Conservation (phyloP, 441 rosid species). For the Omphalea diandra region DNA sequence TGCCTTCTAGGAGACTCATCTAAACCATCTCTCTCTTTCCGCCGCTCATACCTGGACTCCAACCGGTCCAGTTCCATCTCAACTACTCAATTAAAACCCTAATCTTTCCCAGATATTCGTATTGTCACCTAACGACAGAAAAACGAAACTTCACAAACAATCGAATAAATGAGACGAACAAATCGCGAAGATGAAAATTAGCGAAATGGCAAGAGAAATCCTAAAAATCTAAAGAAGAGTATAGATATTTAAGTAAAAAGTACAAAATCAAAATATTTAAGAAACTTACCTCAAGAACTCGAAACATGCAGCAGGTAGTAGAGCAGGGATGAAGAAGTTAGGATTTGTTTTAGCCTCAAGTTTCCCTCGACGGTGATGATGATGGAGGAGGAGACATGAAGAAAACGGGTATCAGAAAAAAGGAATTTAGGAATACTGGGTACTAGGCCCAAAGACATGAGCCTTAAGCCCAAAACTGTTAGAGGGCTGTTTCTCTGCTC, state of each 20-base stretch:
- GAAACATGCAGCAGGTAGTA: background rate
- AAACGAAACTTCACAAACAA: background rate
- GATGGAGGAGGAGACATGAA: background rate
- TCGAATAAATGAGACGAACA: background rate
- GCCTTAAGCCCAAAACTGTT: no score
- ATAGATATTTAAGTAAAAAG: background rate
- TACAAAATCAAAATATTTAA: background rate
- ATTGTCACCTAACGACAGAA: constrained; percentile 6
- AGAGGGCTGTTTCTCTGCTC: no score
- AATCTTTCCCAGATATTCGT: background rate
- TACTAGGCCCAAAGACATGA: no score
- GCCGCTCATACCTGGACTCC: constrained; percentile 26
- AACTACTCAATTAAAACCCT: background rate
- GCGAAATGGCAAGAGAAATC: background rate
- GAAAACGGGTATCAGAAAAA: no score
- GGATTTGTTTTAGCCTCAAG: background rate
- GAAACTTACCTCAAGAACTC: background rate
- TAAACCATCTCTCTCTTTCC: constrained; percentile 14
- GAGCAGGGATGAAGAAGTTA: background rate
- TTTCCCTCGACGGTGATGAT: background rate
- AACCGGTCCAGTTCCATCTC: constrained; percentile 27
- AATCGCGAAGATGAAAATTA: background rate
- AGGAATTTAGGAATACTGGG: no score
- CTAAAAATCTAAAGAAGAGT: background rate
- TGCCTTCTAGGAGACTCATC: constrained; percentile 49